phyloP scores from a whole-genome alignment of 2,329 filamentous ascomycete genomes.

The Penicillium sp. region DNA sequence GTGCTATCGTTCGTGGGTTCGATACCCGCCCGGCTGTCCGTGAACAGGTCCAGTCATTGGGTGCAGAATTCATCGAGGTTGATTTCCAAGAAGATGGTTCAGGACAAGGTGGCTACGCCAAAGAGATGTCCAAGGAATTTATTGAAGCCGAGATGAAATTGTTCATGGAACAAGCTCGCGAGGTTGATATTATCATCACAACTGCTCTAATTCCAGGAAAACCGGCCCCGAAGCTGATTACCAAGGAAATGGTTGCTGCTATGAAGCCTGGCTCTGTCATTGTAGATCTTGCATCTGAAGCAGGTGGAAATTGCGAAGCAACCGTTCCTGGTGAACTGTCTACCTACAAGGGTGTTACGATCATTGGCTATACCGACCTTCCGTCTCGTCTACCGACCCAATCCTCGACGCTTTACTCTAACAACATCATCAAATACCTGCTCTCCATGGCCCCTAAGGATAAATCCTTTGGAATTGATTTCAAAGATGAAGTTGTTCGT shows the following conservation, averaged over 20 bases:
- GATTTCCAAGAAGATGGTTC: conserved; percentile 81
- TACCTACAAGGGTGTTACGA: conserved; percentile 74
- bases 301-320: conserved; percentile 83
- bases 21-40: conserved; percentile 86
- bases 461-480: conserved; percentile 76
- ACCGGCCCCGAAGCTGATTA: conserved; percentile 81
- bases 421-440: conserved; percentile 88
- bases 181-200: conserved; percentile 90
- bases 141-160: conserved; percentile 92
- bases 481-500: conserved; percentile 81
- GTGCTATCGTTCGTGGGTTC: conserved; percentile 86
- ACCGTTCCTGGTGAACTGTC: conserved; percentile 72
- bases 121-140: conserved; percentile 93
- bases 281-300: conserved; percentile 84
- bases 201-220: conserved; percentile 88
- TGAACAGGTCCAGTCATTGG: conserved; percentile 87
- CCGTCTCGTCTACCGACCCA: conserved; percentile 85
- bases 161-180: conserved; percentile 81
- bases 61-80: conserved; percentile 87
- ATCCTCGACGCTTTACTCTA: conserved; percentile 86
- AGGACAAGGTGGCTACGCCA: conserved; percentile 83
- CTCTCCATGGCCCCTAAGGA: conserved; percentile 78
- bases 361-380: conserved; percentile 87
- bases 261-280: conserved; percentile 91
- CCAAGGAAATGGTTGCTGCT: conserved; percentile 73